A percentile compares a stretch with the other conserved stretches of the same genome.
phyloP scores from a whole-genome alignment of 305 asterid genomes.

The Lippia alba region DNA sequence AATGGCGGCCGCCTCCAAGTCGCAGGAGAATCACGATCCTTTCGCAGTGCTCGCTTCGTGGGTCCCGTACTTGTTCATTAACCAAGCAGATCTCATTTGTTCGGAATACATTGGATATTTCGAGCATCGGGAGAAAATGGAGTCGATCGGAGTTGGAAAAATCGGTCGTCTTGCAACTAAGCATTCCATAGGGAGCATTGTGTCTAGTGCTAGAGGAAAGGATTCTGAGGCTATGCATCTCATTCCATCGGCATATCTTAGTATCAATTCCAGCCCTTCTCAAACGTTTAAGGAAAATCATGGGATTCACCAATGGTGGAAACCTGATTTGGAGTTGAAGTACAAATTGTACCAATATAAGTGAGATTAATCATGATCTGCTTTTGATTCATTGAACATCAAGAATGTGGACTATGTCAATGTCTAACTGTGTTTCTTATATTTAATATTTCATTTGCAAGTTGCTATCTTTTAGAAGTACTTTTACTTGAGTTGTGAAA shows the following conservation, averaged over 20 bases:
- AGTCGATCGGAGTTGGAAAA: conserved; percentile 47
- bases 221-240: conserved; percentile 60
- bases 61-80: conserved; percentile 64
- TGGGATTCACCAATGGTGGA: conserved; percentile 80
- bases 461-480: no score
- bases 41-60: conserved; percentile 49
- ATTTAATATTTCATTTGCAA: no score
- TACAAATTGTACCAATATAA: conserved; percentile 45
- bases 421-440: not conserved
- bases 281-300: conserved; percentile 52
- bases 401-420: not conserved
- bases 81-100: conserved; percentile 56
- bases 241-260: conserved; percentile 61
- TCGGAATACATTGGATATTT: conserved; percentile 66
- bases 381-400: not conserved
- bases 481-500: no score
- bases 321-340: conserved; percentile 49
- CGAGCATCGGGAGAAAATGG: conserved; percentile 58
- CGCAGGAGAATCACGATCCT: conserved; percentile 12
- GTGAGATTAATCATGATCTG: conserved; percentile 7
- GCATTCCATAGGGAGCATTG: conserved; percentile 56
- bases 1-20: conserved; percentile 37
- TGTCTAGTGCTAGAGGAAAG: conserved; percentile 45
- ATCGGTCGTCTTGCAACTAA: conserved; percentile 56
- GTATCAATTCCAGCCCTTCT: conserved; percentile 37